A percentile compares a stretch with the other conserved stretches of the same genome.
These are phyloP conservation scores for Leccinum fallax DNA, from an alignment of 1,284 basidiomycete genomes.

Conservation along the genomic window DNA sequence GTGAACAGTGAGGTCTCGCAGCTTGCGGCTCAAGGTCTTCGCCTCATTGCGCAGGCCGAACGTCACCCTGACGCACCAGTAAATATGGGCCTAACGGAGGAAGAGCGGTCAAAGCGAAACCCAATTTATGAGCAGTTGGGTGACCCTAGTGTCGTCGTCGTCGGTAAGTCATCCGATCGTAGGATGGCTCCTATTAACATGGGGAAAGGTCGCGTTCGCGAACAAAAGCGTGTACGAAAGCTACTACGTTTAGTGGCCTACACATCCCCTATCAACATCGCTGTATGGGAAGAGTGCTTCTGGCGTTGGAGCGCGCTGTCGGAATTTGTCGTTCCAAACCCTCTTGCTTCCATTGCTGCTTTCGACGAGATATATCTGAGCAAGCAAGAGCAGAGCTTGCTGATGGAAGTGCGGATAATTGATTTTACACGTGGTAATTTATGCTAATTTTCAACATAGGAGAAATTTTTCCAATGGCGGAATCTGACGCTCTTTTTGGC, in stretches of 20 bases:
- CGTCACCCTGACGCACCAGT: constrained; percentile 57
- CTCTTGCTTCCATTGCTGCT: constrained; percentile 36
- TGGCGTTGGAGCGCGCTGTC: constrained; percentile 63
- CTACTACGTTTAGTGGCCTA: constrained; percentile 65
- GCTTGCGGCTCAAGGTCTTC: constrained; percentile 66
- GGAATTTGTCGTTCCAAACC: constrained; percentile 47
- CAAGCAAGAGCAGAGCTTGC: constrained; percentile 40
- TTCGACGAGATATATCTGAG: constrained; percentile 39
- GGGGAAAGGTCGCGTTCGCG: constrained; percentile 61
- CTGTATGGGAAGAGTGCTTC: constrained; percentile 84
- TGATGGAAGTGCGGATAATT: constrained; percentile 41
- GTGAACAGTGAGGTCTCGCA: constrained; percentile 65
- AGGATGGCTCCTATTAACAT: constrained; percentile 7
- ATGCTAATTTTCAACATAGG: constrained; percentile 45
- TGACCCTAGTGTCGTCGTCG: constrained; percentile 66
- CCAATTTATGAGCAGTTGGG: constrained; percentile 78
- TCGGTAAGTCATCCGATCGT: constrained; percentile 51
- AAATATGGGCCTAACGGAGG: constrained; percentile 52
- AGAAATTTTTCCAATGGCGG: constrained; percentile 83
- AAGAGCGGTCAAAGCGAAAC: constrained; percentile 65
- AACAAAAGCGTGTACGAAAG: constrained; percentile 81
- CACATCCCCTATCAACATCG: constrained; percentile 66
- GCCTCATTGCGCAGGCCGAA: constrained; percentile 66
- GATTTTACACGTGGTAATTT: neutral
- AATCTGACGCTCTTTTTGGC: constrained; percentile 84